Evolutionary conservation across 495 filamentous ascomycete species (phyloP).

Genomic region (Tuber calosporum): DNA sequence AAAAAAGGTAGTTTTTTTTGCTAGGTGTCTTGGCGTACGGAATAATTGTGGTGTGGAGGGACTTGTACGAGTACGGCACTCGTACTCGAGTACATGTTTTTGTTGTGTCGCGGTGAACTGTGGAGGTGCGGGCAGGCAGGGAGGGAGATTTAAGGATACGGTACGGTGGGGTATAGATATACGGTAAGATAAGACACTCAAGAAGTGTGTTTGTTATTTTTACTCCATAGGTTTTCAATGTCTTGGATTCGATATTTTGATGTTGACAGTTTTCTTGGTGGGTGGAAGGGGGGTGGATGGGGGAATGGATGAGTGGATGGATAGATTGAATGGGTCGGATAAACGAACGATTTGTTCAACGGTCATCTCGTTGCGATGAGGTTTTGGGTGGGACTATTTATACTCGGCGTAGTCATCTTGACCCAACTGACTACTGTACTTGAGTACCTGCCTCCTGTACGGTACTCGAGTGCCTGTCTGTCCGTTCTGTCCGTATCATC

Average conservation of each 20-base stretch:
- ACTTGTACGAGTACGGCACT: neutral
- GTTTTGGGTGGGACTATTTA: neutral
- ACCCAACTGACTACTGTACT: neutral
- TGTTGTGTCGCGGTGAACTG: neutral
- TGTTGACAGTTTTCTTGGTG: neutral
- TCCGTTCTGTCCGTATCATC: neutral
- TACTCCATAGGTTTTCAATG: neutral
- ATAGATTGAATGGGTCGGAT: neutral
- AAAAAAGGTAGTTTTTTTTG: neutral
- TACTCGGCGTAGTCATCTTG: neutral
- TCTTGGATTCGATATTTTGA: neutral
- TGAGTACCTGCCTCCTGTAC: neutral
- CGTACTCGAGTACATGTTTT: neutral
- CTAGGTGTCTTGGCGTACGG: neutral
- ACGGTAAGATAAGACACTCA: neutral
- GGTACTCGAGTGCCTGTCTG: neutral
- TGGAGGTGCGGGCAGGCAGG: neutral
- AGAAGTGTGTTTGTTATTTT: neutral
- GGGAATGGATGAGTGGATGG: neutral
- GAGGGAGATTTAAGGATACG: neutral
- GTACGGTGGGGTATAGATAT: neutral
- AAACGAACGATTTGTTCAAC: constrained; percentile 5
- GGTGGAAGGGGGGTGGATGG: neutral
- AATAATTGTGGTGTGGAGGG: neutral
- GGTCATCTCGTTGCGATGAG: constrained; percentile 5